Conservation (phyloP, 208 protist species). For the Trypanosoma avium region DNA sequence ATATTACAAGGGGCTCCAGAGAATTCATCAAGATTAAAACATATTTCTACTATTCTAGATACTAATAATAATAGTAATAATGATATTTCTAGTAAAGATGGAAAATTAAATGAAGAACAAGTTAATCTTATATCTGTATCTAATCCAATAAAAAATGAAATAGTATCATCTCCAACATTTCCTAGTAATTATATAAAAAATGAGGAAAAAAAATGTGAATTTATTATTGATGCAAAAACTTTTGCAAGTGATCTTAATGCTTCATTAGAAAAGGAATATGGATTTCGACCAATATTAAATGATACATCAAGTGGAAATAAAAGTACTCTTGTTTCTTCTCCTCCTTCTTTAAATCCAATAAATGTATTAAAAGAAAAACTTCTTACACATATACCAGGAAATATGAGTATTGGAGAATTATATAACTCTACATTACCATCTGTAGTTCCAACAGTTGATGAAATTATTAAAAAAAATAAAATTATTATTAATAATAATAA, state of each 20-base stretch:
- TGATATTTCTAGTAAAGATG: not conserved
- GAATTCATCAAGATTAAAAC: not conserved
- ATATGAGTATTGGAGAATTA: slow-evolving; percentile 1
- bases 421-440: slow-evolving; percentile 1
- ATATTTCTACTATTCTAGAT: not conserved
- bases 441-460: not conserved
- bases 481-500: not conserved
- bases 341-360: slow-evolving; percentile 11
- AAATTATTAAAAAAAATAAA: not conserved
- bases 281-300: slow-evolving; percentile 52
- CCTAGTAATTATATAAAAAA: too few relatives aligned
- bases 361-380: slow-evolving; percentile 26
- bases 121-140: too few relatives aligned
- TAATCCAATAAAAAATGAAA: too few relatives aligned
- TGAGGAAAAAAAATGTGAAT: slow-evolving; percentile 28
- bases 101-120: not conserved
- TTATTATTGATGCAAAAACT: slow-evolving; percentile 71
- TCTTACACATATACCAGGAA: slow-evolving; percentile 39
- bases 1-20: slow-evolving; percentile 37
- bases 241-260: slow-evolving; percentile 80
- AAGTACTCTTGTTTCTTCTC: slow-evolving; percentile 29
- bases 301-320: slow-evolving; percentile 2
- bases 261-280: slow-evolving; percentile 68
- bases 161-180: too few relatives aligned
- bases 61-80: not conserved